phyloP scores from a whole-genome alignment of 345 rosid genomes.

The Hibiscus tridactylites region DNA sequence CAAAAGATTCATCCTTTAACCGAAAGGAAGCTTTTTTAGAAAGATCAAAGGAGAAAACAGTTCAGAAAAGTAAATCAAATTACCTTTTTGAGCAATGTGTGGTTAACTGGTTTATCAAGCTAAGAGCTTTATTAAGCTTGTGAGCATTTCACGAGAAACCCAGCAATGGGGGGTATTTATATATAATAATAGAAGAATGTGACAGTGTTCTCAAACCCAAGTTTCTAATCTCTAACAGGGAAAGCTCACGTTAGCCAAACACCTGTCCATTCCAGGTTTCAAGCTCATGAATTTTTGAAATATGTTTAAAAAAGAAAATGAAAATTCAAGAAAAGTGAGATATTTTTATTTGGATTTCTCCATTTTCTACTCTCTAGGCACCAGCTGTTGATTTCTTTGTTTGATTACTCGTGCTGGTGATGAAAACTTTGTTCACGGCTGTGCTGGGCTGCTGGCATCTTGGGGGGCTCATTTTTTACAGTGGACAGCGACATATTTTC shows the following conservation, averaged over 20 bases:
- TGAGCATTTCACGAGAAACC: conserved; percentile 43
- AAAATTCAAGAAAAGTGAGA: not conserved
- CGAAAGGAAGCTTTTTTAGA: not conserved
- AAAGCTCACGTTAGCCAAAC: conserved; percentile 10
- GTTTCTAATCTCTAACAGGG: conserved; percentile 14
- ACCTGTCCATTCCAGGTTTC: conserved; percentile 21
- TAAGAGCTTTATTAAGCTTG: conserved; percentile 25
- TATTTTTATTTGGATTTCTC: not conserved
- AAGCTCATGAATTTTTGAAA: not conserved
- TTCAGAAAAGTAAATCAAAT: not conserved
- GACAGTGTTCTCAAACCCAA: not conserved
- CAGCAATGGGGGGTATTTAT: conserved; percentile 8
- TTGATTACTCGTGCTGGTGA: not conserved
- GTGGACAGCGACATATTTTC: not conserved
- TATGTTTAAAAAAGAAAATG: not conserved
- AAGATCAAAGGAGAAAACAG: not conserved
- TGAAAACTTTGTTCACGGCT: not conserved
- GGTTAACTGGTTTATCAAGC: conserved; percentile 11
- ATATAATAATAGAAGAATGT: not conserved
- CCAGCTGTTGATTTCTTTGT: not conserved
- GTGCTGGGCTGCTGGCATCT: not conserved
- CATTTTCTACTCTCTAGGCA: not conserved
- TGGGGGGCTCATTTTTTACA: not conserved
- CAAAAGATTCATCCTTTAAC: conserved; percentile 1
- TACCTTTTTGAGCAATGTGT: conserved; percentile 23